Conservation (phyloP, 1,284 basidiomycete genomes). For the Tylopilus orsonianus region DNA sequence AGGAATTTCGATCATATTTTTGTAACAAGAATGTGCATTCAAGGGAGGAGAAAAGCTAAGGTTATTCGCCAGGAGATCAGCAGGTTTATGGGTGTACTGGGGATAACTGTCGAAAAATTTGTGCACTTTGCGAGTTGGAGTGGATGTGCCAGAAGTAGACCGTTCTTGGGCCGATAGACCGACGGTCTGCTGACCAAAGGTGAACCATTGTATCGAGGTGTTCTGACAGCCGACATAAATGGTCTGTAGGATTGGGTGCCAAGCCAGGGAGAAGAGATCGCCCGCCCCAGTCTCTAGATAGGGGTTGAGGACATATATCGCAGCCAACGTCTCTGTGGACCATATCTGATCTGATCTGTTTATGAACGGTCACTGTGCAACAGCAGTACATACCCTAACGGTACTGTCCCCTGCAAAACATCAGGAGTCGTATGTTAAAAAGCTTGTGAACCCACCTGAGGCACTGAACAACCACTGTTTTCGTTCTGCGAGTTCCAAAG, state of each 20-base stretch:
- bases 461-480: constrained; percentile 86
- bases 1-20: constrained; percentile 53
- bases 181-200: constrained; percentile 44
- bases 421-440: constrained; percentile 7
- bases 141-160: constrained; percentile 44
- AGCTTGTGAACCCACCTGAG: constrained; percentile 52
- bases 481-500: constrained; percentile 75
- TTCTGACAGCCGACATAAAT: constrained; percentile 91
- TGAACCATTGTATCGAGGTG: constrained; percentile 85
- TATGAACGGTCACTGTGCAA: not conserved
- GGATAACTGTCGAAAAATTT: constrained; percentile 85
- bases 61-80: constrained; percentile 63
- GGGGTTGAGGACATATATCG: constrained; percentile 79
- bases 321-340: constrained; percentile 72
- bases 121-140: constrained; percentile 59
- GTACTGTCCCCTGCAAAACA: constrained; percentile 73
- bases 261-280: constrained; percentile 88
- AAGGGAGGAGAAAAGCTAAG: constrained; percentile 28
- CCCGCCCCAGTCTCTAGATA: constrained; percentile 84
- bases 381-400: constrained; percentile 55
- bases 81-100: constrained; percentile 60
- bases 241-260: constrained; percentile 69
- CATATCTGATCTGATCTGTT: constrained; percentile 61
- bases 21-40: constrained; percentile 29
- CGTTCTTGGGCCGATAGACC: constrained; percentile 21